Conservation (phyloP, 148 eudicot genomes). For the Cornus controversa region DNA sequence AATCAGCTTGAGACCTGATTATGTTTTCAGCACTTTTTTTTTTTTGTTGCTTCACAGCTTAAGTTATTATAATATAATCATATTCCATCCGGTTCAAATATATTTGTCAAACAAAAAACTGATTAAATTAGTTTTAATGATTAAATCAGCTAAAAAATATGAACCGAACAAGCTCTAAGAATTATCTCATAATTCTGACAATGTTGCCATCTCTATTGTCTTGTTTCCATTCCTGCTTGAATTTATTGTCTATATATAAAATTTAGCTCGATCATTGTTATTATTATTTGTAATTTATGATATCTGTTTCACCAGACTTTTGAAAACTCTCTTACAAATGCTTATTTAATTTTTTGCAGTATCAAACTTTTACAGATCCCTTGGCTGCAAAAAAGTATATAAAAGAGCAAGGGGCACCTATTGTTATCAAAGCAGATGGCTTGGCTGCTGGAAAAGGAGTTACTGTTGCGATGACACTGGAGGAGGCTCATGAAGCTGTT, state of each 20-base stretch:
- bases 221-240: neutral
- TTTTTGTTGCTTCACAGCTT: too few species aligned
- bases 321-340: neutral
- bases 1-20: too few species aligned
- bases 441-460: constrained; percentile 99
- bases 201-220: neutral
- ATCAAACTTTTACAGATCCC: constrained; percentile 76
- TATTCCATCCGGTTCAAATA: too few species aligned
- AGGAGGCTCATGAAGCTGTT: constrained; percentile 83
- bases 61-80: too few species aligned
- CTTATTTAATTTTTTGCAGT: constrained; percentile 55
- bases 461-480: constrained; percentile 75
- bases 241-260: neutral
- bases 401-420: constrained; percentile 81
- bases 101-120: too few species aligned
- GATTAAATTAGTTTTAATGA: too few species aligned
- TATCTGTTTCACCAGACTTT: neutral
- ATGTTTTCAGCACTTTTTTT: too few species aligned
- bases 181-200: too few species aligned
- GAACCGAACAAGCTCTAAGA: too few species aligned
- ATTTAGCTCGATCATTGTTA: neutral
- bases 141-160: too few species aligned
- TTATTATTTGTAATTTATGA: neutral
- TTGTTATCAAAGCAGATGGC: constrained; percentile 90
- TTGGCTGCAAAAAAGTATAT: constrained; percentile 76